These are phyloP conservation scores for Achlya hypogyna DNA, from an alignment of 352 stramenopile species.

Conservation along the genomic window DNA sequence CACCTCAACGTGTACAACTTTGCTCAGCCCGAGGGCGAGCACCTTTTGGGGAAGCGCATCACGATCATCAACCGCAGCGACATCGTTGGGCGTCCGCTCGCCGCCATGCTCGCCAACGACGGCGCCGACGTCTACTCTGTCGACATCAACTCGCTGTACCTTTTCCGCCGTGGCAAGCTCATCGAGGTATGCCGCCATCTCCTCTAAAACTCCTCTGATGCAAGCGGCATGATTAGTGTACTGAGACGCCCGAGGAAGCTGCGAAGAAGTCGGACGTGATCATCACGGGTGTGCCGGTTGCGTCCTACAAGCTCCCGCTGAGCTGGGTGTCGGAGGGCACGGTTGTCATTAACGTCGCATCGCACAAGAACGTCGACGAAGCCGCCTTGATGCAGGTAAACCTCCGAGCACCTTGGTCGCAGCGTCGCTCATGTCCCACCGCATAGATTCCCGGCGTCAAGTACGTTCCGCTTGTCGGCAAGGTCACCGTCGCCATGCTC, in stretches of 20 bases:
- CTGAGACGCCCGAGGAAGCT: slow-evolving; percentile 75
- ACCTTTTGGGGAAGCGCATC: slow-evolving; percentile 79
- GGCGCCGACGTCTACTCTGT: slow-evolving; percentile 93
- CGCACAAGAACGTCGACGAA: slow-evolving; percentile 95
- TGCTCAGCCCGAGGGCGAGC: slow-evolving; percentile 37
- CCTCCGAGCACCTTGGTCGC: too few species aligned
- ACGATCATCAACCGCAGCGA: slow-evolving; percentile 97
- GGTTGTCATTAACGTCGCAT: slow-evolving; percentile 94
- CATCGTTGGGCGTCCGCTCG: slow-evolving; percentile 92
- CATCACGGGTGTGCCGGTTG: slow-evolving; percentile 91
- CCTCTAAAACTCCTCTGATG: not conserved
- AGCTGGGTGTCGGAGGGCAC: slow-evolving; percentile 87
- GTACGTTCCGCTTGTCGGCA: slow-evolving; percentile 94
- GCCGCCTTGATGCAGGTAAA: too few species aligned
- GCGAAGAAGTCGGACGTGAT: slow-evolving; percentile 88
- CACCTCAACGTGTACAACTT: slow-evolving; percentile 84
- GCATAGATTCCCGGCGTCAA: slow-evolving; percentile 87
- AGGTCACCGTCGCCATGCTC: slow-evolving; percentile 95
- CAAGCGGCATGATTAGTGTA: not conserved
- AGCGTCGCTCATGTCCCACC: too few species aligned
- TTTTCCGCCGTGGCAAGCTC: slow-evolving; percentile 89
- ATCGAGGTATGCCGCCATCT: too few species aligned
- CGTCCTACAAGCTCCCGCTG: slow-evolving; percentile 89
- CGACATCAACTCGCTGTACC: slow-evolving; percentile 93
- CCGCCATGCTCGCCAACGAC: slow-evolving; percentile 93